Evolutionary conservation across 225 moss, liverwort and hornwort genomes (phyloP).

Genomic region (Sphagnum tenellum): DNA sequence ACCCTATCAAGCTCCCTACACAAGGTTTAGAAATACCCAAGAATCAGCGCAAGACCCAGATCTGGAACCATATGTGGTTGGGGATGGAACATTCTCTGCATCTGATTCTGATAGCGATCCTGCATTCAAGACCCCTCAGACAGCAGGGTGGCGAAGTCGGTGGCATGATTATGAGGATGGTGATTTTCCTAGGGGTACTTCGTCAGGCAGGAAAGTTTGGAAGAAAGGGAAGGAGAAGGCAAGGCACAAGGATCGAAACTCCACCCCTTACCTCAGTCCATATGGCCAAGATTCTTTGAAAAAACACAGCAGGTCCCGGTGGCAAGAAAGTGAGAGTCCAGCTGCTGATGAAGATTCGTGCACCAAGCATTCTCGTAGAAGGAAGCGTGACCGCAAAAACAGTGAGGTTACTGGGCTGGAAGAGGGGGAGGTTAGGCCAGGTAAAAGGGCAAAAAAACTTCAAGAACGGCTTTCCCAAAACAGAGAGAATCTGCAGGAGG

Average conservation of each 20-base stretch:
- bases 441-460: conserved; percentile 34
- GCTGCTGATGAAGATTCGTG: conserved; percentile 4
- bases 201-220: conserved; percentile 31
- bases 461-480: conserved; percentile 21
- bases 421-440: conserved; percentile 37
- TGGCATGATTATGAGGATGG: conserved; percentile 75
- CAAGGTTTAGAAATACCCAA: not conserved
- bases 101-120: conserved; percentile 24
- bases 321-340: conserved; percentile 9
- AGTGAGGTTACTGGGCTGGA: conserved; percentile 26
- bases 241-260: conserved; percentile 15
- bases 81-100: conserved; percentile 44
- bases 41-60: conserved; percentile 18
- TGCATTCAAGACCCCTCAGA: conserved; percentile 14
- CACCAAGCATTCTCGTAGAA: conserved; percentile 7
- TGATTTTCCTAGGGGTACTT: conserved; percentile 58
- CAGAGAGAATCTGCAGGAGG: conserved; percentile 10
- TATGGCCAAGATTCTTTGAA: conserved; percentile 13
- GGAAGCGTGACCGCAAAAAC: conserved; percentile 10
- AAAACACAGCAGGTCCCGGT: conserved; percentile 12
- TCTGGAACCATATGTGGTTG: conserved; percentile 25
- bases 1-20: conserved; percentile 24
- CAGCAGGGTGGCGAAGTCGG: conserved; percentile 27
- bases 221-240: conserved; percentile 20
- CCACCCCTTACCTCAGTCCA: conserved; percentile 3